Percentiles rank a stretch among this genome's conserved stretches.
Evolutionary conservation across 306 rosid species (phyloP).

Genomic region (Arachis hypogaea): DNA sequence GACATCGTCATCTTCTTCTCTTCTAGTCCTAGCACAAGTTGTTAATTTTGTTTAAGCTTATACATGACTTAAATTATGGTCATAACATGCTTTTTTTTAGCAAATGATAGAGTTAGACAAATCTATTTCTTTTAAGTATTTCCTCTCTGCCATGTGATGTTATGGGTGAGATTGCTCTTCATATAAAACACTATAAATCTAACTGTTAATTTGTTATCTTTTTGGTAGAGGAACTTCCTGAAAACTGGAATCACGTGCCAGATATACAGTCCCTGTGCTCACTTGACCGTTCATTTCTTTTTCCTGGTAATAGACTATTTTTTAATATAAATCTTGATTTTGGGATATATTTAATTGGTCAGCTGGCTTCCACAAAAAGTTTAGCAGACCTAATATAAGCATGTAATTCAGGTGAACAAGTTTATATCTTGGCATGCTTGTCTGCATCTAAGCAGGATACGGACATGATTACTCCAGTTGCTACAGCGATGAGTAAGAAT

Average conservation of each 20-base stretch:
- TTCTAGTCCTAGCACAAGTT: conserved; percentile 14
- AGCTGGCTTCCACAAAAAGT: conserved; percentile 45
- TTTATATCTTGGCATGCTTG: conserved; percentile 92
- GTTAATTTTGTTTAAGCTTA: conserved; percentile 26
- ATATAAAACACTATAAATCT: conserved; percentile 28
- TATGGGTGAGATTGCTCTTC: conserved; percentile 27
- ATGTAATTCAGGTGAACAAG: conserved; percentile 84
- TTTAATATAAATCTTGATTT: conserved; percentile 34
- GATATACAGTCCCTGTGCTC: conserved; percentile 69
- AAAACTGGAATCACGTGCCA: conserved; percentile 71
- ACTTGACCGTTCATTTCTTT: conserved; percentile 83
- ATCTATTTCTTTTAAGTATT: conserved; percentile 5
- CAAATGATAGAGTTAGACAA: conserved; percentile 23
- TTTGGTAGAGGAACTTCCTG: conserved; percentile 80
- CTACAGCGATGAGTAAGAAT: conserved; percentile 71
- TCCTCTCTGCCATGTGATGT: conserved; percentile 33
- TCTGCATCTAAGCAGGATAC: conserved; percentile 85
- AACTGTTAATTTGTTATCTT: conserved; percentile 40
- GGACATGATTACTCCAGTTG: conserved; percentile 73
- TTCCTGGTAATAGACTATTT: conserved; percentile 74
- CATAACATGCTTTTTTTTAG: conserved; percentile 16
- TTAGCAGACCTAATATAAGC: conserved; percentile 51
- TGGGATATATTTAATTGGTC: conserved; percentile 40
- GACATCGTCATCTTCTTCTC: conserved; percentile 15
- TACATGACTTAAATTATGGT: conserved; percentile 10